These are phyloP conservation scores for Trichoderma simmonsii DNA, from an alignment of 2,329 filamentous ascomycete genomes.

Conservation along the genomic window DNA sequence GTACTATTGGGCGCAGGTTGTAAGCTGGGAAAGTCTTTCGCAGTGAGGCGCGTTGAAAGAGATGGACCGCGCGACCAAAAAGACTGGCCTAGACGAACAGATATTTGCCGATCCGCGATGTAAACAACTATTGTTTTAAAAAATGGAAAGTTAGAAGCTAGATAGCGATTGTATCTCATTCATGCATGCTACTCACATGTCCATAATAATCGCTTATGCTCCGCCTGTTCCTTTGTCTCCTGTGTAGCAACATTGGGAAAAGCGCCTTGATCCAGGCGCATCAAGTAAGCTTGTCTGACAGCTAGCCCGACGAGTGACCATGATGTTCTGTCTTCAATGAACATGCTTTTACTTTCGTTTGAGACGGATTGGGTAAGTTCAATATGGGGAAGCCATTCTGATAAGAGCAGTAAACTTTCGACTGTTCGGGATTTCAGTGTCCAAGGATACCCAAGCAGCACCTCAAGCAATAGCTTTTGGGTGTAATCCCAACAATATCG, in stretches of 20 bases:
- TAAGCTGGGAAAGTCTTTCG: constrained; percentile 4
- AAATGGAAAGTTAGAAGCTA: background rate
- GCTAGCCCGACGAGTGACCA: constrained; percentile 1
- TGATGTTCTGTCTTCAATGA: background rate
- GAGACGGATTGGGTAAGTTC: background rate
- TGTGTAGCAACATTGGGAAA: background rate
- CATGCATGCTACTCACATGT: background rate
- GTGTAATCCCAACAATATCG: background rate
- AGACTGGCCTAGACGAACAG: constrained; percentile 3
- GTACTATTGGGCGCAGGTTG: background rate
- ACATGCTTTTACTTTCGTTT: background rate
- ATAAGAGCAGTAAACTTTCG: background rate
- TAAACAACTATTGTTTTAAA: background rate
- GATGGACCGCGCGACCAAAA: constrained; percentile 5
- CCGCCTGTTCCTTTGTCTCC: background rate
- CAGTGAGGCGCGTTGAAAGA: background rate
- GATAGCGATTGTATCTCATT: background rate
- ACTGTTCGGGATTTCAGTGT: background rate
- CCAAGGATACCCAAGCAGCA: background rate
- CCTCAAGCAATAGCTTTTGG: background rate
- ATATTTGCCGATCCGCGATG: constrained; percentile 12
- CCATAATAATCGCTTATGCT: background rate
- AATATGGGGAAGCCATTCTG: constrained; percentile 2
- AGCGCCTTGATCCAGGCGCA: background rate
- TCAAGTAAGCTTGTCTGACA: background rate